These are phyloP conservation scores for Rosa persica DNA, from an alignment of 306 rosid species.

Conservation along the genomic window DNA sequence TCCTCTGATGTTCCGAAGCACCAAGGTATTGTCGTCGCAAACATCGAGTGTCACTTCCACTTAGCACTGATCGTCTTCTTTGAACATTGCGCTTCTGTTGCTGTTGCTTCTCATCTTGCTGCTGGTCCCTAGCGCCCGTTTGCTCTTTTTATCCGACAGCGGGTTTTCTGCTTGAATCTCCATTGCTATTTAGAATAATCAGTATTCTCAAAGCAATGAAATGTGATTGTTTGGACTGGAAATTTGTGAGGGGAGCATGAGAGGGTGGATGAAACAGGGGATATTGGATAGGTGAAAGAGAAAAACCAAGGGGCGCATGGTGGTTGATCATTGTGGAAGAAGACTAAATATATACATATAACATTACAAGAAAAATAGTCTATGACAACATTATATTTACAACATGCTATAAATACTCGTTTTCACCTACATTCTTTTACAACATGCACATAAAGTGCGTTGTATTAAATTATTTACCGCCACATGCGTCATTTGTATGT, in stretches of 20 bases:
- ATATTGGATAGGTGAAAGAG: conserved; percentile 35
- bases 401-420: no score
- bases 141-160: conserved; percentile 60
- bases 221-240: not conserved
- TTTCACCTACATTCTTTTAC: no score
- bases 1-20: conserved; percentile 63
- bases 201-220: not conserved
- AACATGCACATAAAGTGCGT: no score
- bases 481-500: no score
- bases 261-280: not conserved
- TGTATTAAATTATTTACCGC: no score
- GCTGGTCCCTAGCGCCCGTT: conserved; percentile 41
- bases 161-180: conserved; percentile 60
- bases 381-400: no score
- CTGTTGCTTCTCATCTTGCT: conserved; percentile 40
- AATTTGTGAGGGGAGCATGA: not conserved
- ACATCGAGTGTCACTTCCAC: conserved; percentile 83
- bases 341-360: not conserved
- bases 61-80: conserved; percentile 51
- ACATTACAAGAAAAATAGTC: no score
- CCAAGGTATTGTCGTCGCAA: conserved; percentile 62
- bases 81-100: conserved; percentile 54
- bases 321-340: not conserved
- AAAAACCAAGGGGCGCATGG: conserved; percentile 51
- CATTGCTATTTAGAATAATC: conserved; percentile 25